A percentile compares a stretch with the other conserved stretches of the same genome.
Evolutionary conservation across 306 rosid species (phyloP).

Genomic region (Phaseolus lunatus): DNA sequence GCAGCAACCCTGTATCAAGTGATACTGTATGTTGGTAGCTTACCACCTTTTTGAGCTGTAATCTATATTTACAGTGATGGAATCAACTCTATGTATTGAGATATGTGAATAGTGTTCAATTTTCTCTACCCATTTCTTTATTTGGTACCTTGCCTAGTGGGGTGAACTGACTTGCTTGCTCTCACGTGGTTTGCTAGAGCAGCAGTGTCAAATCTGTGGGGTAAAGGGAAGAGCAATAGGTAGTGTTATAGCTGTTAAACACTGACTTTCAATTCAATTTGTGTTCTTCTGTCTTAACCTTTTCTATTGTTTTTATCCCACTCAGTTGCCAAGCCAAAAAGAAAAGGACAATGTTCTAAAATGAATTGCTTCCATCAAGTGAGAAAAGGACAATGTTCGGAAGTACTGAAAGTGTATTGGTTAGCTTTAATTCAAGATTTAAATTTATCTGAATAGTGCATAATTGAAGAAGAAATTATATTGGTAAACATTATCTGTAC

Average conservation of each 20-base stretch:
- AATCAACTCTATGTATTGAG: constrained; percentile 16
- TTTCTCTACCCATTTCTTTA: background rate
- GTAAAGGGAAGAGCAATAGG: constrained; percentile 26
- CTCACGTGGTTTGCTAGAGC: constrained; percentile 49
- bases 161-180: constrained; percentile 3
- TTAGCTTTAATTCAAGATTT: background rate
- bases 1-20: constrained; percentile 45
- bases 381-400: background rate
- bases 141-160: background rate
- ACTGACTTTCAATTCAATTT: background rate
- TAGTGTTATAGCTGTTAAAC: background rate
- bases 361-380: background rate
- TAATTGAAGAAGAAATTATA: background rate
- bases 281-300: background rate
- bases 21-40: constrained; percentile 40
- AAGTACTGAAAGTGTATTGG: background rate
- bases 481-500: background rate
- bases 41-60: constrained; percentile 42
- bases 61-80: constrained; percentile 37
- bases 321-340: background rate
- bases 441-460: background rate
- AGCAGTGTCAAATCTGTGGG: constrained; percentile 3
- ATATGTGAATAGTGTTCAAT: constrained; percentile 20
- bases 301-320: background rate
- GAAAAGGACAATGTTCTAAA: background rate